A percentile compares a stretch with the other conserved stretches of the same genome.
Evolutionary conservation across 805 yeast species (phyloP).

Genomic region (Isabelozyma heimii): DNA sequence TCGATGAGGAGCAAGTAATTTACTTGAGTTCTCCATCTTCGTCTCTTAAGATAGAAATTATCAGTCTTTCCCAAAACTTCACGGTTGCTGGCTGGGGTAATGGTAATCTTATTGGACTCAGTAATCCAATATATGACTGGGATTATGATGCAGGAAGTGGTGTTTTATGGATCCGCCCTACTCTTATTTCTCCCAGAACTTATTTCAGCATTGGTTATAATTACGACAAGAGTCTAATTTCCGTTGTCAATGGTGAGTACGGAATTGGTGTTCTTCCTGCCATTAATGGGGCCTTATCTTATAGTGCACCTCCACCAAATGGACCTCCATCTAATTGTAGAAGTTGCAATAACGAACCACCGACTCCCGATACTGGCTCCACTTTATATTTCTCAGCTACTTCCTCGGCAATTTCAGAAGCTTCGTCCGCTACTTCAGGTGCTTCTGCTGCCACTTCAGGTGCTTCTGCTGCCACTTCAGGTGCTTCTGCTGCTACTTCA

Average conservation of each 20-base stretch:
- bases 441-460: too few relatives aligned
- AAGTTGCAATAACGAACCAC: constrained; percentile 1
- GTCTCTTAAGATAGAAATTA: constrained; percentile 11
- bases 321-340: constrained; percentile 2
- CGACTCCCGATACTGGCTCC: background rate
- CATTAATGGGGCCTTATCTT: constrained; percentile 1
- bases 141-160: constrained; percentile 13
- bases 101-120: constrained; percentile 17
- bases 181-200: background rate
- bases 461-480: too few relatives aligned
- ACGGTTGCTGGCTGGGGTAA: constrained; percentile 24
- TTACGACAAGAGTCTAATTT: background rate
- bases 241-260: background rate
- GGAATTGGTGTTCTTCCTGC: background rate
- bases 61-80: constrained; percentile 12
- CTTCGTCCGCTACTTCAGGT: too few relatives aligned
- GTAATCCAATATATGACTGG: background rate
- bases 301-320: constrained; percentile 3
- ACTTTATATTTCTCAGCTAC: background rate
- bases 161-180: constrained; percentile 8
- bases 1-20: constrained; percentile 12
- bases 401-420: too few relatives aligned
- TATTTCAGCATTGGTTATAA: constrained; percentile 2
- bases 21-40: constrained; percentile 16
- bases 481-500: too few relatives aligned